phyloP scores from a whole-genome alignment of 805 yeast species.

The Tetrapisispora nanseiensis region DNA sequence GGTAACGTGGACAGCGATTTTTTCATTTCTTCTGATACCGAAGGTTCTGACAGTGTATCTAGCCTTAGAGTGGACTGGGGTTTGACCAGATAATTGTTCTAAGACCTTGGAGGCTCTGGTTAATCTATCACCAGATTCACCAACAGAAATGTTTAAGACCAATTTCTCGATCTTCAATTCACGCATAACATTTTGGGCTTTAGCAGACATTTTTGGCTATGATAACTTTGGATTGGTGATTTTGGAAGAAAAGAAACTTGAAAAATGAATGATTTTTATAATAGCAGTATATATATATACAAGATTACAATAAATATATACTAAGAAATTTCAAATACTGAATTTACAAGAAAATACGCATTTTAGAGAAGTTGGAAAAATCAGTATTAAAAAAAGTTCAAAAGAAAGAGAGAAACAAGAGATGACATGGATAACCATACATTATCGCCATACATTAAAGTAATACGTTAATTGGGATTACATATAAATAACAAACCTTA shows the following conservation, averaged over 20 bases:
- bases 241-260: not conserved
- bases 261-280: not conserved
- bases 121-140: slow-evolving; percentile 99
- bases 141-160: slow-evolving; percentile 99
- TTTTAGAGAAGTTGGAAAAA: no score
- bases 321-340: no score
- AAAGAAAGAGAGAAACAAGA: no score
- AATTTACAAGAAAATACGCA: no score
- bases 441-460: no score
- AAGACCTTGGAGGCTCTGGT: slow-evolving; percentile 99
- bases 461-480: no score
- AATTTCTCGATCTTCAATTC: slow-evolving; percentile 98
- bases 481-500: no score
- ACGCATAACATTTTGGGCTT: slow-evolving; percentile 91
- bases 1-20: slow-evolving; percentile 98
- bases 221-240: slow-evolving; percentile 6
- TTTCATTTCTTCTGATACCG: slow-evolving; percentile 99
- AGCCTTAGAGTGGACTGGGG: slow-evolving; percentile 99
- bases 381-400: no score
- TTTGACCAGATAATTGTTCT: slow-evolving; percentile 99
- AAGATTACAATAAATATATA: not conserved
- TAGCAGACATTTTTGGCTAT: slow-evolving; percentile 37
- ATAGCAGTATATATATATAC: not conserved
- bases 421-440: no score
- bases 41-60: slow-evolving; percentile 99